Evolutionary conservation across 2,329 filamentous ascomycete species (phyloP).

Genomic region (Aspergillus clavatus): DNA sequence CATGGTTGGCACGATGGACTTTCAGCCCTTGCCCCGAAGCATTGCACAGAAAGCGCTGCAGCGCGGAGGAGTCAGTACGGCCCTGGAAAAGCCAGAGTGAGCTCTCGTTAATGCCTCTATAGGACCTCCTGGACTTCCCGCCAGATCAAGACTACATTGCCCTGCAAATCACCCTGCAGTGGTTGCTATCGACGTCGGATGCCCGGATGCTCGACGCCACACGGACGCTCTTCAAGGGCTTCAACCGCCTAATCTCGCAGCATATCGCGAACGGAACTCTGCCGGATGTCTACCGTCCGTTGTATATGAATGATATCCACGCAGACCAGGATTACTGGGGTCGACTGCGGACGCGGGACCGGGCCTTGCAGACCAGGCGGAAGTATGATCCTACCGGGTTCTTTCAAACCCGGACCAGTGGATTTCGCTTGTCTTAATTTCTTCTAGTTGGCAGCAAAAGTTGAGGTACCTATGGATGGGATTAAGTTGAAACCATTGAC

Average conservation of each 20-base stretch:
- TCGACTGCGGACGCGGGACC: background rate
- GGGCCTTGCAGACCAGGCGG: background rate
- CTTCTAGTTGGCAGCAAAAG: too few species aligned
- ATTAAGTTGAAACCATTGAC: too few species aligned
- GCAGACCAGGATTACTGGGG: background rate
- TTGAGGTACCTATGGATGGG: too few species aligned
- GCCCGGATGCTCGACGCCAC: background rate
- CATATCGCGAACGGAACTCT: background rate
- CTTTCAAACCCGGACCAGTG: background rate
- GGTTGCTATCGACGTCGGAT: background rate
- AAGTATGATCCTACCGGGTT: background rate
- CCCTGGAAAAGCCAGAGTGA: background rate
- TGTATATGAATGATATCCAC: background rate
- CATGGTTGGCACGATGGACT: background rate
- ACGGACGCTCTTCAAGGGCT: background rate
- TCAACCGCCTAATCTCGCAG: background rate
- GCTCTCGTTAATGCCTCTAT: background rate
- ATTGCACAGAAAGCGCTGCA: background rate
- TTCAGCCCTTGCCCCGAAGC: background rate
- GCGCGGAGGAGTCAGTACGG: background rate
- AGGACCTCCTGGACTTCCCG: background rate
- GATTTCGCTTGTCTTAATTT: background rate
- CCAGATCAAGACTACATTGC: background rate
- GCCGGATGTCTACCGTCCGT: background rate
- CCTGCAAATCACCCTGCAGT: background rate